Conservation (phyloP, 768 basidiomycete species). For the Rhizopogon salebrosus region DNA sequence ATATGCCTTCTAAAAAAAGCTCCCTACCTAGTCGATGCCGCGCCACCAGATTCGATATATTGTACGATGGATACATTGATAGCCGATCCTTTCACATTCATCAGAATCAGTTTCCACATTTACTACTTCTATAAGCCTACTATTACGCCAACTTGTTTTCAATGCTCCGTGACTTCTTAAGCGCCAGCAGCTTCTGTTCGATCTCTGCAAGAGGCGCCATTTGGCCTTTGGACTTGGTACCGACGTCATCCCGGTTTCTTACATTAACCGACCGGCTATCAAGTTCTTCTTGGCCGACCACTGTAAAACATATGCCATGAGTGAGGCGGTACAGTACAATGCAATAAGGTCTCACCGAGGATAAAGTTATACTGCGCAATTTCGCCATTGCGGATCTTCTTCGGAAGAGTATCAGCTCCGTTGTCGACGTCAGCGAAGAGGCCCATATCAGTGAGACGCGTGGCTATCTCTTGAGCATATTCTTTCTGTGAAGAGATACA, state of each 20-base stretch:
- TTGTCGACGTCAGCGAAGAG: slow-evolving; percentile 92
- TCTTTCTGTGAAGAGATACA: slow-evolving; percentile 54
- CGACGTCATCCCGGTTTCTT: slow-evolving; percentile 91
- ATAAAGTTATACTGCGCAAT: slow-evolving; percentile 98
- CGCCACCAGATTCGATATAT: neutral
- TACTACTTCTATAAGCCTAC: neutral
- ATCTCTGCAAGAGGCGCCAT: slow-evolving; percentile 70
- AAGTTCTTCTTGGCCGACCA: slow-evolving; percentile 92
- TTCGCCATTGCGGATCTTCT: slow-evolving; percentile 97
- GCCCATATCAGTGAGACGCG: slow-evolving; percentile 61
- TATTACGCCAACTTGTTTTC: slow-evolving; percentile 43
- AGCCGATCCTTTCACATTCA: neutral
- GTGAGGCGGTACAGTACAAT: neutral
- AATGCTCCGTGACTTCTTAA: slow-evolving; percentile 58
- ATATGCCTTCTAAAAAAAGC: neutral
- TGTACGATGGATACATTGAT: slow-evolving; percentile 1
- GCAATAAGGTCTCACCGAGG: slow-evolving; percentile 56
- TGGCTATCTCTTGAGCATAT: slow-evolving; percentile 80
- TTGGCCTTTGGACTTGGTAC: slow-evolving; percentile 76
- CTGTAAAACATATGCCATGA: slow-evolving; percentile 35
- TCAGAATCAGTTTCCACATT: neutral
- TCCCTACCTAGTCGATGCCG: neutral
- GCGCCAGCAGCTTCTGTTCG: slow-evolving; percentile 57
- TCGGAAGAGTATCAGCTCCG: slow-evolving; percentile 85
- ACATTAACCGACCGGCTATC: slow-evolving; percentile 87